Evolutionary conservation across 208 protist species (phyloP).

Genomic region (Leishmania guyanensis): DNA sequence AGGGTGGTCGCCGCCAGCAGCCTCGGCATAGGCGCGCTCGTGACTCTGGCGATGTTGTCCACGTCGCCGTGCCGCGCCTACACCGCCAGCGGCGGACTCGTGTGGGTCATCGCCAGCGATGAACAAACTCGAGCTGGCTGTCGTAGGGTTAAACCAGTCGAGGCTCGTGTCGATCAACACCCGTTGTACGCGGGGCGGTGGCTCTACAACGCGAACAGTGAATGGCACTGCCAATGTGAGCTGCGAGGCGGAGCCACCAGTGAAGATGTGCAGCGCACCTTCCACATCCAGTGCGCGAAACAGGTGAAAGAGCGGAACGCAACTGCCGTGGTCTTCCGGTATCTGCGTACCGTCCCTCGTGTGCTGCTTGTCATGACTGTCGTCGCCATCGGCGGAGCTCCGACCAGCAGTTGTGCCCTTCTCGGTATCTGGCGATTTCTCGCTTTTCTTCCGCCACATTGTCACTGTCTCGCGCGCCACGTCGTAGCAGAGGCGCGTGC

Average conservation of each 20-base stretch:
- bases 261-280: conserved; percentile 17
- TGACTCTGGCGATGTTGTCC: not conserved
- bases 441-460: not conserved
- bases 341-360: not conserved
- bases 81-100: not conserved
- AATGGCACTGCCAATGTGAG: conserved; percentile 33
- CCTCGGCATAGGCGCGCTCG: conserved; percentile 74
- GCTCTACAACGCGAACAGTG: conserved; percentile 37
- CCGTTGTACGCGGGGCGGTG: conserved; percentile 77
- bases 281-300: conserved; percentile 11
- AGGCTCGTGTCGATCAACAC: conserved; percentile 96
- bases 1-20: conserved; percentile 93
- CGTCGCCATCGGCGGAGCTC: not conserved
- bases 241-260: not conserved
- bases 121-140: conserved; percentile 44
- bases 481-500: conserved; percentile 25
- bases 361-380: not conserved
- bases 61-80: not conserved
- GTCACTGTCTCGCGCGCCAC: not conserved
- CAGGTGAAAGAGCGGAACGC: conserved; percentile 23
- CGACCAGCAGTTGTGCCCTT: not conserved
- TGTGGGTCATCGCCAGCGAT: conserved; percentile 93
- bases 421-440: not conserved
- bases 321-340: not conserved
- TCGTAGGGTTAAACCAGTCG: conserved; percentile 92